These are phyloP conservation scores for Craspedostauros australis DNA, from an alignment of 108 stramenopile species.

Conservation along the genomic window DNA sequence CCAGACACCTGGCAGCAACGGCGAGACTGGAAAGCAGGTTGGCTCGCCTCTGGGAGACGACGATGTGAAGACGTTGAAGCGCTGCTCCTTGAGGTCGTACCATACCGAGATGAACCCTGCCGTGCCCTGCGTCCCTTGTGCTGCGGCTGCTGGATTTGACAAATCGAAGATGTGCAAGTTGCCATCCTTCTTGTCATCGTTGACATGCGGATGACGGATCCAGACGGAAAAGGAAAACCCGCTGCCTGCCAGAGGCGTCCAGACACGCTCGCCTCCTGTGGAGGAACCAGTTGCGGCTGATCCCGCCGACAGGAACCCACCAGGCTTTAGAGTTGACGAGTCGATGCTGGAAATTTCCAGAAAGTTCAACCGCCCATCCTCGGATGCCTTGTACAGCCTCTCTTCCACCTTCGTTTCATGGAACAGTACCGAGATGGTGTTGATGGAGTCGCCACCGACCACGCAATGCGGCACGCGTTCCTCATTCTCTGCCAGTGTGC, in stretches of 20 bases:
- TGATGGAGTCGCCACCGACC: conserved; percentile 75
- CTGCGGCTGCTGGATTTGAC: conserved; percentile 44
- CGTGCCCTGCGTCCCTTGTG: conserved; percentile 38
- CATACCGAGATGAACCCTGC: conserved; percentile 64
- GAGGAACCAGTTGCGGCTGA: conserved; percentile 34
- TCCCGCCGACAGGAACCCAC: conserved; percentile 37
- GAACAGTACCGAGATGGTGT: conserved; percentile 66
- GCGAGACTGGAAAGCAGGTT: conserved; percentile 69
- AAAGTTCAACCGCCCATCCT: conserved; percentile 66
- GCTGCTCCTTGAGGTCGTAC: conserved; percentile 64
- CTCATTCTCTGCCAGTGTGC: conserved; percentile 64
- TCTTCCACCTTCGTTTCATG: conserved; percentile 74
- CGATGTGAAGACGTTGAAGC: conserved; percentile 70
- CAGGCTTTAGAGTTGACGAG: conserved; percentile 41
- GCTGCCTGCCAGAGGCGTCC: conserved; percentile 58
- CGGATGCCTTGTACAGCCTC: conserved; percentile 65
- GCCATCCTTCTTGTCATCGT: conserved; percentile 41
- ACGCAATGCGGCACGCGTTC: conserved; percentile 61
- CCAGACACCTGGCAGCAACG: conserved; percentile 73
- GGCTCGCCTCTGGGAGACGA: conserved; percentile 53
- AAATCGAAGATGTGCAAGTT: conserved; percentile 72
- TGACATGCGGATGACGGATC: conserved; percentile 52
- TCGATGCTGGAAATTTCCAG: conserved; percentile 72
- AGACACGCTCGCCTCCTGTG: conserved; percentile 41
- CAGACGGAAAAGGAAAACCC: conserved; percentile 80